Evolutionary conservation across 2,329 filamentous ascomycete genomes (phyloP).

Genomic region (Venturia oleaginea): DNA sequence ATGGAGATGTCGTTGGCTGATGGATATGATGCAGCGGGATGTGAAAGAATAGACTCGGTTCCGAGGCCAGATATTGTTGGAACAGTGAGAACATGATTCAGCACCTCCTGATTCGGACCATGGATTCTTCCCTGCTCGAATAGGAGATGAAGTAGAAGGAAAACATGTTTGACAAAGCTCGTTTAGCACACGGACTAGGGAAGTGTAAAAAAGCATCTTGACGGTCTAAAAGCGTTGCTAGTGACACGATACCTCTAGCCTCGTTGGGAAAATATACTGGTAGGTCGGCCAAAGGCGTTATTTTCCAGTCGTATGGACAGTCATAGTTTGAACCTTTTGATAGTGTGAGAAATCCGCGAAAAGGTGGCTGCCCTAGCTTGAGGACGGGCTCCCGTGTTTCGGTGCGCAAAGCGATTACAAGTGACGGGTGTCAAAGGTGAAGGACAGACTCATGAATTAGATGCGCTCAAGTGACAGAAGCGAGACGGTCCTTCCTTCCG

Average conservation of each 20-base stretch:
- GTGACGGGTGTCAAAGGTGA: neutral
- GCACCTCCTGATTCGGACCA: neutral
- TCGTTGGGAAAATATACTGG: neutral
- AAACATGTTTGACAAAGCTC: neutral
- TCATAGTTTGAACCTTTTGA: neutral
- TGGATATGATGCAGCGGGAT: neutral
- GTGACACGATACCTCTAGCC: constrained; percentile 4
- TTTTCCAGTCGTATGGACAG: neutral
- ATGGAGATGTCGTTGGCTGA: neutral
- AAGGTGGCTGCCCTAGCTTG: neutral
- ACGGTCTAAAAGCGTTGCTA: neutral
- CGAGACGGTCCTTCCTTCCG: neutral
- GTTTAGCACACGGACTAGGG: neutral
- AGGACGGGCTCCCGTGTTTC: neutral
- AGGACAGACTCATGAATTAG: neutral
- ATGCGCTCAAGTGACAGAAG: neutral
- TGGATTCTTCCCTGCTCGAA: neutral
- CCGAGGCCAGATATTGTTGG: neutral
- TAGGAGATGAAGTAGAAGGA: neutral
- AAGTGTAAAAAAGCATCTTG: neutral
- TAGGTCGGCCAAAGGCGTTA: neutral
- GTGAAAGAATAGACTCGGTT: neutral
- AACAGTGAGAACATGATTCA: neutral
- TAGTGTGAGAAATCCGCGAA: neutral
- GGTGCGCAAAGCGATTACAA: neutral